Percentiles rank a stretch among this genome's conserved stretches.
These are phyloP conservation scores for Rhododendron ferrugineum DNA, from an alignment of 148 eudicot species.

Conservation along the genomic window DNA sequence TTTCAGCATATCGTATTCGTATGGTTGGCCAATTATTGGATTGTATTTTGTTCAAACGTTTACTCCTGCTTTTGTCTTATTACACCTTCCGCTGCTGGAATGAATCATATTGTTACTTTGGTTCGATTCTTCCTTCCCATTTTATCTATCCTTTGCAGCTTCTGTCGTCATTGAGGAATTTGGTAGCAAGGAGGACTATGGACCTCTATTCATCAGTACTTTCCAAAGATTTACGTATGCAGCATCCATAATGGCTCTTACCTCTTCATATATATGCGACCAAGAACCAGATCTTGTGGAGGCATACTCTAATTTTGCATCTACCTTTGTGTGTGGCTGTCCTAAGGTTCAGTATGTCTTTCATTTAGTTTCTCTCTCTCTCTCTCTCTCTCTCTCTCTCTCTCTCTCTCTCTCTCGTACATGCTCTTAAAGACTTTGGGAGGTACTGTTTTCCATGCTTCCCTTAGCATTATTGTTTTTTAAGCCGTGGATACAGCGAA, in stretches of 20 bases:
- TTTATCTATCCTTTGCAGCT: slow-evolving; percentile 46
- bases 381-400: background rate
- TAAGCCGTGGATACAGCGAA: background rate
- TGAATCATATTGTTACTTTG: background rate
- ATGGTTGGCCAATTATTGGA: background rate
- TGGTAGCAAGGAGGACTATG: slow-evolving; percentile 78
- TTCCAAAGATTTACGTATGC: slow-evolving; percentile 83
- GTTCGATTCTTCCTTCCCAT: background rate
- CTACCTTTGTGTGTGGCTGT: slow-evolving; percentile 65
- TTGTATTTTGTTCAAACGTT: background rate
- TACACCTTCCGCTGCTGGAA: background rate
- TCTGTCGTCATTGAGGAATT: slow-evolving; percentile 81
- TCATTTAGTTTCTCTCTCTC: slow-evolving; percentile 4
- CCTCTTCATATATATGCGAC: slow-evolving; percentile 95
- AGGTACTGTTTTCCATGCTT: background rate
- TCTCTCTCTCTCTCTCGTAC: background rate
- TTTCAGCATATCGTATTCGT: background rate
- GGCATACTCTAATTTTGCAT: slow-evolving; percentile 79
- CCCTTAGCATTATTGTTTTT: background rate
- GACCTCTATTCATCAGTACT: slow-evolving; percentile 71
- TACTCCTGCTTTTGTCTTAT: background rate
- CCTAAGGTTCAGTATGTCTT: slow-evolving; percentile 49
- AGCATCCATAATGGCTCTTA: slow-evolving; percentile 73
- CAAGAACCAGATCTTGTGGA: slow-evolving; percentile 98
- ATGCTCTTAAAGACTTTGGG: background rate